Base-by-base conservation (phyloP, 148 eudicot genomes). In the Dianthus caryophyllus region DNA sequence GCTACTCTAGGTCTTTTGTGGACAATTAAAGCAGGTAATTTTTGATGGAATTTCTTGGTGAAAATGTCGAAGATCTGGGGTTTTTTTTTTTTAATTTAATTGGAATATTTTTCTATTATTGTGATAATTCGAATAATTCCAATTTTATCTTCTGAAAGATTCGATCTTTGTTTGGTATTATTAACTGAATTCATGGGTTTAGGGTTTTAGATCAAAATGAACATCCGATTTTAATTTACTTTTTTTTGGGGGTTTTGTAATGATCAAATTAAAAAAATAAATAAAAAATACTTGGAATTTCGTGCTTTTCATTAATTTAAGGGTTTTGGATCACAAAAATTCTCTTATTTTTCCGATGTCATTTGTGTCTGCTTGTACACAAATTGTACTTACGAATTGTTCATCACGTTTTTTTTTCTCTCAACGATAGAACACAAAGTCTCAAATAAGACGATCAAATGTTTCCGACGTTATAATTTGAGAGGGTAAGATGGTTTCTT, bases 161-260 rank as follows among this genome's bases (percentile, higher is more conserved):
- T 57, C 30, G 38, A 57, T 49, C 27, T 33, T 74, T 48, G 13
- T 52, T 13, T 30, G 48, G 7, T 47, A 31, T 69, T 16, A 16
- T 59, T 55, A n/a, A n/a, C 30, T 18, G 51, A 48, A 46, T 22
- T 43, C 21, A 24, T 36, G 57, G 57, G 61, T 75, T 64, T 36
- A 70, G 73, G 70, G 73, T 55, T 69, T 75, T 64, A 55, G 73
- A 64, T 47, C 52, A 55, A 29, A 43, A 61, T 43, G 1, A 13
- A 36, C 18, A 26, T 52, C 63, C 61, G 22, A 9, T 31, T 61
- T 18, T 33, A 33, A 31, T 61, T 33, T 9, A 16, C 7, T 61
- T 15, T 7, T n/a, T 31, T 21, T 50, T 66, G 38, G 38, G n/a
- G n/a, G n/a, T n/a, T n/a, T 33, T 16, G 9, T 1, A 17, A 29